These are phyloP conservation scores for Sphagnum fallax DNA, from an alignment of 228 moss, liverwort and hornwort species.

Conservation along the genomic window DNA sequence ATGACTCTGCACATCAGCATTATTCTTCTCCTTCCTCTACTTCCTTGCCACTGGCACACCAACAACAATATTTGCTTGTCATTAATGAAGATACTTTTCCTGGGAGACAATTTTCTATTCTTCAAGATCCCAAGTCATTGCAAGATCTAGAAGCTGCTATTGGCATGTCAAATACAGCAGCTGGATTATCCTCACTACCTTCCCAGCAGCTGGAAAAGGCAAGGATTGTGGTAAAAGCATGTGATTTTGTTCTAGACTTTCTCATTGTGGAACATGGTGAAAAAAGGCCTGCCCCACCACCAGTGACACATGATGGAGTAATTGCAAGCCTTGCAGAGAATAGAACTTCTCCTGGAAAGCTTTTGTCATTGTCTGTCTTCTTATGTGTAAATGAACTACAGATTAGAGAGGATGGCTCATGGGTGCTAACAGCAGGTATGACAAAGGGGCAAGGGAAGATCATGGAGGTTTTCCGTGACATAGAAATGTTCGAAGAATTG, in stretches of 20 bases:
- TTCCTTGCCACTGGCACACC: constrained; percentile 6
- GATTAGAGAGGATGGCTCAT: constrained; percentile 53
- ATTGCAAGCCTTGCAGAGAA: constrained; percentile 1
- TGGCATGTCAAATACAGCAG: too few relatives aligned
- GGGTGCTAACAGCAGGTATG: constrained; percentile 64
- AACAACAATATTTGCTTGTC: constrained; percentile 35
- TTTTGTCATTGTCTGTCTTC: constrained; percentile 46
- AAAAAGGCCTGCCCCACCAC: too few relatives aligned
- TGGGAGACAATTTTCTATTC: neutral
- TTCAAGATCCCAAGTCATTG: too few relatives aligned
- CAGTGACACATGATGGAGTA: constrained; percentile 13
- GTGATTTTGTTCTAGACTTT: too few relatives aligned
- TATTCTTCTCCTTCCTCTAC: neutral
- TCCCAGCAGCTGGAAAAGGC: too few relatives aligned
- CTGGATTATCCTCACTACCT: too few relatives aligned
- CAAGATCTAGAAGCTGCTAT: too few relatives aligned
- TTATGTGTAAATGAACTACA: constrained; percentile 54
- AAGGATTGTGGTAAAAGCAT: too few relatives aligned
- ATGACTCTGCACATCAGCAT: constrained; percentile 7
- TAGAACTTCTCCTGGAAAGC: constrained; percentile 43
- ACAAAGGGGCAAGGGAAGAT: constrained; percentile 57
- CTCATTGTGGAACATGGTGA: too few relatives aligned
- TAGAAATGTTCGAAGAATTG: constrained; percentile 52
- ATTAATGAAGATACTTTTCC: constrained; percentile 28
- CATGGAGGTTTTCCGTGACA: constrained; percentile 41